Percentiles rank a stretch among this genome's conserved stretches.
These are phyloP conservation scores for Aureobasidium sp. DNA, from an alignment of 2,329 filamentous ascomycete genomes.

Conservation along the genomic window DNA sequence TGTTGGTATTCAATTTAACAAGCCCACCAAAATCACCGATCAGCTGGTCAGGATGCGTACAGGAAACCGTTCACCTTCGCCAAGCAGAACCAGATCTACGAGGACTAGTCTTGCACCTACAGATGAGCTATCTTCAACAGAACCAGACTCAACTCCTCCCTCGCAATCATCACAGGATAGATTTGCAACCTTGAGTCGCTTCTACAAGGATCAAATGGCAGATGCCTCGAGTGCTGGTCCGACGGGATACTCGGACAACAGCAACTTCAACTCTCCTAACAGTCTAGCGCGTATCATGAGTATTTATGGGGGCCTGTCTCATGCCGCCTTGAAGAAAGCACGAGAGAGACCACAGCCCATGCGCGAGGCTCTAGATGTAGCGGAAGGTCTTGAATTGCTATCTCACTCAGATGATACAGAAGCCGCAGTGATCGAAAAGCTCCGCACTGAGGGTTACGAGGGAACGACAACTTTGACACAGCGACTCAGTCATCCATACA, in stretches of 20 bases:
- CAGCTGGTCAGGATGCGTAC: conserved; percentile 42
- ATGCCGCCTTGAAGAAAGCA: conserved; percentile 53
- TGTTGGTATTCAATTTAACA: conserved; percentile 78
- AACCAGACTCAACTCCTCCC: conserved; percentile 15
- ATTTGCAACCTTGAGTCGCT: conserved; percentile 65
- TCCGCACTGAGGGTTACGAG: conserved; percentile 55
- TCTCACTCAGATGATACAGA: conserved; percentile 41
- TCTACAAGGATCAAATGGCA: conserved; percentile 72
- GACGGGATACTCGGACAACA: conserved; percentile 44
- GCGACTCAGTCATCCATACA: conserved; percentile 34
- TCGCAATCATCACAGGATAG: conserved; percentile 49
- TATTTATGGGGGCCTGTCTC: conserved; percentile 63
- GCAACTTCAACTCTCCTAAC: conserved; percentile 62
- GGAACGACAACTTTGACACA: conserved; percentile 50
- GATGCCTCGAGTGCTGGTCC: conserved; percentile 48
- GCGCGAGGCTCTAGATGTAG: conserved; percentile 63
- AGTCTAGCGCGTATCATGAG: conserved; percentile 85
- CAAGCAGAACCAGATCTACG: background rate
- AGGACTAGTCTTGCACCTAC: background rate
- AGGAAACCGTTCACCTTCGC: conserved; percentile 6
- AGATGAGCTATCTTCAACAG: conserved; percentile 1
- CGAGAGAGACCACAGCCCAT: conserved; percentile 63
- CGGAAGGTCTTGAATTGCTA: conserved; percentile 57
- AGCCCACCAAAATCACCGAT: conserved; percentile 73
- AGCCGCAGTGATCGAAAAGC: conserved; percentile 45